Percentiles rank a stretch among this genome's conserved stretches.
Evolutionary conservation across 1,139 yeast species (phyloP).

Genomic region (Kodamaea suecica): DNA sequence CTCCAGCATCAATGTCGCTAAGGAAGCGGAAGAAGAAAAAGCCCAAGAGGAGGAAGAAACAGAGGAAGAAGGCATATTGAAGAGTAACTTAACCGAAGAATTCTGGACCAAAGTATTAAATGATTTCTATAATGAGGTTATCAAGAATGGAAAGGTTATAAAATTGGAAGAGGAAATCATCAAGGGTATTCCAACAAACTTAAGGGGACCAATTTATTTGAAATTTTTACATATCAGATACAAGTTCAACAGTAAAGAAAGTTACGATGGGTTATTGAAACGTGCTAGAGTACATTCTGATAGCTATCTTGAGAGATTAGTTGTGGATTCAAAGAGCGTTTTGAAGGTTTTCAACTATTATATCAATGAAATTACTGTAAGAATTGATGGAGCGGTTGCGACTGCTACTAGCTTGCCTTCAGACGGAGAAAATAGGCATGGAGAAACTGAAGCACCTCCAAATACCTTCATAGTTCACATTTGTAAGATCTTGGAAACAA

Average conservation of each 20-base stretch:
- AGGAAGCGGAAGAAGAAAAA: conserved; percentile 3
- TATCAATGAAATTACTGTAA: conserved; percentile 21
- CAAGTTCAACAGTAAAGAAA: conserved; percentile 30
- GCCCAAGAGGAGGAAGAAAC: conserved; percentile 5
- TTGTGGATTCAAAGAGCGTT: conserved; percentile 25
- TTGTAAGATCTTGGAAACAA: conserved; percentile 18
- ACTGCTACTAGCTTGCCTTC: conserved; percentile 1
- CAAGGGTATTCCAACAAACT: conserved; percentile 32
- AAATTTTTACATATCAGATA: conserved; percentile 33
- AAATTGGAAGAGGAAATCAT: conserved; percentile 27
- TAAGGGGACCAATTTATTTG: conserved; percentile 33
- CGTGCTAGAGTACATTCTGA: conserved; percentile 25
- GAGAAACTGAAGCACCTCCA: conserved; percentile 19
- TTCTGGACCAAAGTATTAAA: conserved; percentile 27
- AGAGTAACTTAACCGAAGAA: conserved; percentile 5
- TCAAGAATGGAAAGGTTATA: conserved; percentile 18
- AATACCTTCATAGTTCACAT: conserved; percentile 25
- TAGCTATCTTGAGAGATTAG: conserved; percentile 20
- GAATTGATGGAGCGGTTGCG: conserved; percentile 2
- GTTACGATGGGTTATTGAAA: conserved; percentile 30
- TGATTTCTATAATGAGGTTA: conserved; percentile 21
- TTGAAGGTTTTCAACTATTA: conserved; percentile 36
- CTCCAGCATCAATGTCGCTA: too few relatives aligned
- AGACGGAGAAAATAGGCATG: conserved; percentile 5
- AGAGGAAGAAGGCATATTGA: conserved; percentile 4